phyloP scores from a whole-genome alignment of 805 yeast species.

The Candida glaebosa region DNA sequence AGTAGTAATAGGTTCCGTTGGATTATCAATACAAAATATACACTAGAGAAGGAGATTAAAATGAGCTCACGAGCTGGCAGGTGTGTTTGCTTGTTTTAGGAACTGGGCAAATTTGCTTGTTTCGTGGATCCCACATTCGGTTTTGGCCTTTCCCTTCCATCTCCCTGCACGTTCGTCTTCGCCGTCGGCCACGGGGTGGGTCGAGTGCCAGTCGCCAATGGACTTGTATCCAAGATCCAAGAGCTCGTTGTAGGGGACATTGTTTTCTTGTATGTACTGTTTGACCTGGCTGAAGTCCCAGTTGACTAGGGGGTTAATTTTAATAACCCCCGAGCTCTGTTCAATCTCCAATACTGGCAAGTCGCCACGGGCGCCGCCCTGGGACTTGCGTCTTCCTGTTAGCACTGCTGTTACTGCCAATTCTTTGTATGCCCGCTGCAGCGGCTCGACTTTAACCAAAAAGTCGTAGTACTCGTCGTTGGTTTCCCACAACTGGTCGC shows the following conservation, averaged over 20 bases:
- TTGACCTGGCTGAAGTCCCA: constrained; percentile 79
- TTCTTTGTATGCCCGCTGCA: constrained; percentile 75
- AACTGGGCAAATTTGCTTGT: constrained; percentile 69
- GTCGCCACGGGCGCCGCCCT: constrained; percentile 77
- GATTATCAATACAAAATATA: neutral
- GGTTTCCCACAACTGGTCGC: constrained; percentile 77
- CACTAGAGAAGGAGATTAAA: neutral
- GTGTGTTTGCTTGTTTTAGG: constrained; percentile 21
- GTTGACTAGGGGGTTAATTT: constrained; percentile 83
- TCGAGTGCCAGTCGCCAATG: constrained; percentile 94
- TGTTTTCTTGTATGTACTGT: constrained; percentile 59
- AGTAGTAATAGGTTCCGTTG: neutral
- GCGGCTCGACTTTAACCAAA: constrained; percentile 89
- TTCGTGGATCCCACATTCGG: constrained; percentile 94
- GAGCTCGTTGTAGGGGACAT: constrained; percentile 83
- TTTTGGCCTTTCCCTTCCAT: constrained; percentile 90
- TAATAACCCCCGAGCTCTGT: constrained; percentile 62
- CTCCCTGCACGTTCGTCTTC: constrained; percentile 97
- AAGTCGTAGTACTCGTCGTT: constrained; percentile 82
- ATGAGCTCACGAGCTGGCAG: neutral
- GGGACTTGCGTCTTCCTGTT: constrained; percentile 87
- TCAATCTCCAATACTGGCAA: constrained; percentile 78
- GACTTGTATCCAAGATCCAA: constrained; percentile 86
- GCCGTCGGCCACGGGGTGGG: constrained; percentile 82
- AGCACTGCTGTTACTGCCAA: constrained; percentile 77